Conservation (phyloP, 257 asterid species). For the Haberlea rhodopensis region DNA sequence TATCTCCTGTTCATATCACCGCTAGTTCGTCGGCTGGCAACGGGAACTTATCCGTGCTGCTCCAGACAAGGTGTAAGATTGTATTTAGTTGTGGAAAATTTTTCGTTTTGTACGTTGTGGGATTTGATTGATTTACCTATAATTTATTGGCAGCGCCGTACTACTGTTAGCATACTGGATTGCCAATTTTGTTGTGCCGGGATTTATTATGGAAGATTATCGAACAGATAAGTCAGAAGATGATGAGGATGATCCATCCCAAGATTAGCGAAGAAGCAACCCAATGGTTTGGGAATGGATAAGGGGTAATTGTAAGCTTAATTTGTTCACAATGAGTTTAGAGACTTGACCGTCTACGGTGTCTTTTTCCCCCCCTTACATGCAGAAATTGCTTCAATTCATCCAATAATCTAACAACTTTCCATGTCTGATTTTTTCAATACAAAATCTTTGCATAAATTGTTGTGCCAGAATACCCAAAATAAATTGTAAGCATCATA, state of each 20-base stretch:
- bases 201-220: constrained; percentile 38
- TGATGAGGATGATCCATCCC: constrained; percentile 17
- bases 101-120: background rate
- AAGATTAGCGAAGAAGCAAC: constrained; percentile 21
- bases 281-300: constrained; percentile 1
- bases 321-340: no score
- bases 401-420: no score
- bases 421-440: no score
- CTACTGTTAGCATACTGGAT: constrained; percentile 49
- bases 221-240: constrained; percentile 27
- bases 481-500: no score
- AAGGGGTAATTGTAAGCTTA: background rate
- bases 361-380: no score
- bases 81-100: no score
- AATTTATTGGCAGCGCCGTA: constrained; percentile 35
- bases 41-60: background rate
- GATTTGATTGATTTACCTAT: background rate
- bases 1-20: background rate
- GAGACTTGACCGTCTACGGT: no score
- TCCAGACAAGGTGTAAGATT: background rate
- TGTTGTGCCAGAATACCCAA: no score
- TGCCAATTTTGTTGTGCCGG: constrained; percentile 59
- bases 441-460: no score
- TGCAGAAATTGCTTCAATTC: no score
- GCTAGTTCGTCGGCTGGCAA: background rate